Evolutionary conservation across 2,329 filamentous ascomycete genomes (phyloP).

Genomic region (Aspergillus carbonarius): DNA sequence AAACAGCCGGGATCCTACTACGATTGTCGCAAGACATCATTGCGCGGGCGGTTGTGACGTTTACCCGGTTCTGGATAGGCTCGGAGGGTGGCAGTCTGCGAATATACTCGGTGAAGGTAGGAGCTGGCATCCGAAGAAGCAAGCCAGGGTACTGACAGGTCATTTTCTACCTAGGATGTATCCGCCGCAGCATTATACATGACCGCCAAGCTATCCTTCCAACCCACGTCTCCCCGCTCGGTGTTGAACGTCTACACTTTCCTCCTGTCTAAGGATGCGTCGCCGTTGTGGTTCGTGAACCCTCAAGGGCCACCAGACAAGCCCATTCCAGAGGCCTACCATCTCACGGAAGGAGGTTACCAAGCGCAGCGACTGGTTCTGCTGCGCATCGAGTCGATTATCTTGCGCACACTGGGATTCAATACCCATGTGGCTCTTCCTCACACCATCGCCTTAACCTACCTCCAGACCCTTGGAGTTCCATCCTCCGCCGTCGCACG

Average conservation of each 20-base stretch:
- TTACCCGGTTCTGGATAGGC: constrained; percentile 75
- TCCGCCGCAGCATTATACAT: constrained; percentile 82
- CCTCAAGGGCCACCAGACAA: constrained; percentile 26
- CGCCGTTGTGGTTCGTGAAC: constrained; percentile 51
- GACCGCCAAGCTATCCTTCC: constrained; percentile 75
- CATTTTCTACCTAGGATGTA: constrained; percentile 58
- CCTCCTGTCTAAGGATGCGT: constrained; percentile 62
- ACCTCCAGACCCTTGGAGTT: constrained; percentile 83
- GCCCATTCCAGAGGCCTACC: constrained; percentile 57
- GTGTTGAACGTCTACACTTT: constrained; percentile 83
- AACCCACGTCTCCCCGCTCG: constrained; percentile 73
- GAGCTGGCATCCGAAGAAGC: not conserved
- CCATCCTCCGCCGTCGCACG: constrained; percentile 59
- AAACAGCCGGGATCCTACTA: constrained; percentile 64
- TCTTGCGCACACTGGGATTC: constrained; percentile 76
- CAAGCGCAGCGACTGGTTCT: constrained; percentile 63
- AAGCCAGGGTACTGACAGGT: not conserved
- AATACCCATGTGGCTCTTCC: constrained; percentile 82
- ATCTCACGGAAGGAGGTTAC: constrained; percentile 72
- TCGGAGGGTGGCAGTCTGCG: constrained; percentile 46
- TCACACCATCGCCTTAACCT: constrained; percentile 83
- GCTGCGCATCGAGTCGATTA: constrained; percentile 71
- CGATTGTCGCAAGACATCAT: constrained; percentile 82
- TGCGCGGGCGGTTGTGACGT: constrained; percentile 77
- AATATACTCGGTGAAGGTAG: constrained; percentile 45